Evolutionary conservation across 148 eudicot genomes (phyloP), one percentile per base, ranked within the genome.

Genomic region (Fallopia convolvulus): DNA sequence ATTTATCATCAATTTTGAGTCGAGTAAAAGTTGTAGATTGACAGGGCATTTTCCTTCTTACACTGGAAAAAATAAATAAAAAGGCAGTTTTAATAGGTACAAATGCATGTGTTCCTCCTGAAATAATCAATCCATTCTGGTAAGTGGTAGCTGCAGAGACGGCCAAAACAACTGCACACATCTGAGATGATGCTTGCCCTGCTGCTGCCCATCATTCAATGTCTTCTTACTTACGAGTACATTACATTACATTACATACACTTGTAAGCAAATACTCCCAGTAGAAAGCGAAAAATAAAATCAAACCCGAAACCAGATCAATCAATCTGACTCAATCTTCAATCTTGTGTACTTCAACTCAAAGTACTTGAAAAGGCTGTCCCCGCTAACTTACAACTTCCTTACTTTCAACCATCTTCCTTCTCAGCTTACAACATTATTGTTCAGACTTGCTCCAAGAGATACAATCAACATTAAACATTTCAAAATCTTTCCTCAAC

Each of bases 41-140:
- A 1, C 47, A 44, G 47, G 47, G 10, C 47, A 44, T 44, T 44
- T 44, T 44, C 0, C 47, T 44, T 44, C 18, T 13, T 20, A 56
- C 63, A 56, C 63, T 17, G 63, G 5, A 20, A 56, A 42, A 42
- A 41, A 41, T 5, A 41, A 41, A 2, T 6, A 56, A 21, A 56
- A 56, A 17, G 20, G 2, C 63, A 56, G 70, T 63, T 26, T 4
- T 15, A 4, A 14, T 13, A 14, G 72, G 72, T 66, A 66, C 42
- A 66, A 68, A 68, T 10, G 46, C 72, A 68, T 68, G 72, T 68
- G 72, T 68, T 68, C 17, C 72, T 68, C 72, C 72, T 68, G 72
- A 68, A 36, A 68, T 36, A 42, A 68, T 68, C 20, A 15, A 68
- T 68, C 72, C 72, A 26, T 61, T 61, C 70, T 61, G 36, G 72